phyloP scores from a whole-genome alignment of 495 filamentous ascomycete genomes.

The Cladorrhinum samala region DNA sequence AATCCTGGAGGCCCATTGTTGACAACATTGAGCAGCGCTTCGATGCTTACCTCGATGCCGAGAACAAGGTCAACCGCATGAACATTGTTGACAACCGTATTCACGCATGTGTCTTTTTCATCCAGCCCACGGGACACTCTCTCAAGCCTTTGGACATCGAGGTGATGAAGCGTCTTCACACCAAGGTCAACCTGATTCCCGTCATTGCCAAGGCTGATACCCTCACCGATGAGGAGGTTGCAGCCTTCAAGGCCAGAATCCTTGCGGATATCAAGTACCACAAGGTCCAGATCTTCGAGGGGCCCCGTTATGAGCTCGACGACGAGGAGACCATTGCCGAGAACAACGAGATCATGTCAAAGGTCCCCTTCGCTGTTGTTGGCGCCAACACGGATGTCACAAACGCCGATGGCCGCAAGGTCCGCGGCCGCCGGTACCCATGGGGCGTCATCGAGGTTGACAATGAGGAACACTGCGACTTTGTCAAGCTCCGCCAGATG shows the following conservation, averaged over 20 bases:
- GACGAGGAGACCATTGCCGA: slow-evolving; percentile 99
- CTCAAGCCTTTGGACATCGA: slow-evolving; percentile 98
- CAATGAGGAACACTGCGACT: slow-evolving; percentile 99
- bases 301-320: slow-evolving; percentile 95
- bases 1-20: slow-evolving; percentile 96
- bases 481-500: slow-evolving; percentile 99
- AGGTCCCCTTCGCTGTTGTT: slow-evolving; percentile 97
- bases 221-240: slow-evolving; percentile 93
- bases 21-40: slow-evolving; percentile 99
- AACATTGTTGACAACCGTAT: slow-evolving; percentile 99
- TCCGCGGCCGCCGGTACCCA: slow-evolving; percentile 92
- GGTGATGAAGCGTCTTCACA: slow-evolving; percentile 97
- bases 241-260: slow-evolving; percentile 89
- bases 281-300: slow-evolving; percentile 97
- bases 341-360: slow-evolving; percentile 99
- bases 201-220: slow-evolving; percentile 99
- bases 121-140: slow-evolving; percentile 98
- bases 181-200: slow-evolving; percentile 99
- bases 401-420: slow-evolving; percentile 86
- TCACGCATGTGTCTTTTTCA: slow-evolving; percentile 98
- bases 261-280: slow-evolving; percentile 95
- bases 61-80: slow-evolving; percentile 99
- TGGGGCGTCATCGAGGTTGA: slow-evolving; percentile 99
- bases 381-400: slow-evolving; percentile 91
- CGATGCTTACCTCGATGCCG: slow-evolving; percentile 94